phyloP scores from a whole-genome alignment of 768 basidiomycete genomes.

The Phylloporus arenicola region DNA sequence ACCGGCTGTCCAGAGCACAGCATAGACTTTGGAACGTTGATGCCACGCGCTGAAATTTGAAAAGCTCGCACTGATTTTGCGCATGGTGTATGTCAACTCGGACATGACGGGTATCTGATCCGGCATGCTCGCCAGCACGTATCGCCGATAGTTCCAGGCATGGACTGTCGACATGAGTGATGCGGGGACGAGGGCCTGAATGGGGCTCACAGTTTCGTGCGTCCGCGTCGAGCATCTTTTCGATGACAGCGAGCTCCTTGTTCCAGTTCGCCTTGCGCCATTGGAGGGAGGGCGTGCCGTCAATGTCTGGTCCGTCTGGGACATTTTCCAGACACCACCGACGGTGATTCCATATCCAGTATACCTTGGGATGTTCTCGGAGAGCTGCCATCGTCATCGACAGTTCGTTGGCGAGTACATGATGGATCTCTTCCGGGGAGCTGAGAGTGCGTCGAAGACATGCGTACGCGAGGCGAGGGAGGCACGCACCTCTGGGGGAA shows the following conservation, averaged over 20 bases:
- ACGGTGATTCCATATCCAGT: slow-evolving; percentile 99
- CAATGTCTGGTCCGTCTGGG: slow-evolving; percentile 60
- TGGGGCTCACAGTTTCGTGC: slow-evolving; percentile 78
- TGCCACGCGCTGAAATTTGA: slow-evolving; percentile 99
- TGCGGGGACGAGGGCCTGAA: background rate
- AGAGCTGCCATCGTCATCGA: slow-evolving; percentile 76
- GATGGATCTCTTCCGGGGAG: slow-evolving; percentile 54
- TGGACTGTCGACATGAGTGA: slow-evolving; percentile 54
- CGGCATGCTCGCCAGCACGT: slow-evolving; percentile 71
- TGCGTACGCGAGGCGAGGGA: background rate
- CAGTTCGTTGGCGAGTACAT: slow-evolving; percentile 66
- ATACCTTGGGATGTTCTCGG: slow-evolving; percentile 87
- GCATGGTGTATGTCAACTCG: slow-evolving; percentile 83
- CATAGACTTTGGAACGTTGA: slow-evolving; percentile 80
- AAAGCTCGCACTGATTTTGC: slow-evolving; percentile 90
- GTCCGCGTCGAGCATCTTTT: slow-evolving; percentile 89
- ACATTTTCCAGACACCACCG: slow-evolving; percentile 90
- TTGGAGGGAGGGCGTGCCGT: slow-evolving; percentile 39
- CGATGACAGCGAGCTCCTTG: slow-evolving; percentile 78
- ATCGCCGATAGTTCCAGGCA: slow-evolving; percentile 92
- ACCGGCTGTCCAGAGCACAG: slow-evolving; percentile 58
- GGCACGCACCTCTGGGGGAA: slow-evolving; percentile 57
- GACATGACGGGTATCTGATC: slow-evolving; percentile 46
- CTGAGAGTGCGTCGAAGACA: slow-evolving; percentile 35
- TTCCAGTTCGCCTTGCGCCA: slow-evolving; percentile 85